Evolutionary conservation across 2,329 filamentous ascomycete genomes (phyloP).

Genomic region (Monosporascus sp.): DNA sequence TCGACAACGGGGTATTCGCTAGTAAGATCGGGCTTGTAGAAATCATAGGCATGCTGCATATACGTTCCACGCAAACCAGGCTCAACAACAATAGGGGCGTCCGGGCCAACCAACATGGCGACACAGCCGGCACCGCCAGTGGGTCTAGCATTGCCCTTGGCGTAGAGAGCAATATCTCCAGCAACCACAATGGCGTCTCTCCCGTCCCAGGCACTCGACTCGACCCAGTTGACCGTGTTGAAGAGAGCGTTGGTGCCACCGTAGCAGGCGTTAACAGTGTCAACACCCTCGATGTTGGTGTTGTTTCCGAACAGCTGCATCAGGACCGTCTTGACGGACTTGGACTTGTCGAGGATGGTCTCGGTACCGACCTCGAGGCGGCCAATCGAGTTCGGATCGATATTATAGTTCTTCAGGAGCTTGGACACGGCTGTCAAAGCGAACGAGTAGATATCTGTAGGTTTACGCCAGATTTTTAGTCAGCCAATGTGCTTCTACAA

Average conservation of each 20-base stretch:
- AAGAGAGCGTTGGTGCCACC: slow-evolving; percentile 80
- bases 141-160: slow-evolving; percentile 75
- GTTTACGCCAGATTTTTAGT: slow-evolving; percentile 9
- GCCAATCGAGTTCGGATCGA: slow-evolving; percentile 72
- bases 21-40: slow-evolving; percentile 84
- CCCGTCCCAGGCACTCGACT: slow-evolving; percentile 83
- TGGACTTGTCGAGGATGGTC: slow-evolving; percentile 83
- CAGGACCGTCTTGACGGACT: slow-evolving; percentile 82
- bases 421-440: slow-evolving; percentile 72
- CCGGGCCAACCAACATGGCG: slow-evolving; percentile 71
- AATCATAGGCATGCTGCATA: slow-evolving; percentile 82
- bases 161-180: slow-evolving; percentile 80
- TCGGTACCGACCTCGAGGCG: slow-evolving; percentile 82
- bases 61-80: slow-evolving; percentile 74
- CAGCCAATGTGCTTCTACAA: slow-evolving; percentile 3
- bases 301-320: slow-evolving; percentile 85
- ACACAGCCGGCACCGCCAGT: slow-evolving; percentile 77
- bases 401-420: slow-evolving; percentile 76
- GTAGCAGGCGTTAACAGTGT: slow-evolving; percentile 82
- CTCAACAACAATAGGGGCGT: slow-evolving; percentile 72
- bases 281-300: slow-evolving; percentile 77
- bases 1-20: slow-evolving; percentile 85
- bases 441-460: slow-evolving; percentile 79
- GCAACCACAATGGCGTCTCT: slow-evolving; percentile 74
- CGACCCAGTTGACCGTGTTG: slow-evolving; percentile 80